These are phyloP conservation scores for Lactarius deliciosus DNA, from an alignment of 768 basidiomycete genomes.

Conservation along the genomic window DNA sequence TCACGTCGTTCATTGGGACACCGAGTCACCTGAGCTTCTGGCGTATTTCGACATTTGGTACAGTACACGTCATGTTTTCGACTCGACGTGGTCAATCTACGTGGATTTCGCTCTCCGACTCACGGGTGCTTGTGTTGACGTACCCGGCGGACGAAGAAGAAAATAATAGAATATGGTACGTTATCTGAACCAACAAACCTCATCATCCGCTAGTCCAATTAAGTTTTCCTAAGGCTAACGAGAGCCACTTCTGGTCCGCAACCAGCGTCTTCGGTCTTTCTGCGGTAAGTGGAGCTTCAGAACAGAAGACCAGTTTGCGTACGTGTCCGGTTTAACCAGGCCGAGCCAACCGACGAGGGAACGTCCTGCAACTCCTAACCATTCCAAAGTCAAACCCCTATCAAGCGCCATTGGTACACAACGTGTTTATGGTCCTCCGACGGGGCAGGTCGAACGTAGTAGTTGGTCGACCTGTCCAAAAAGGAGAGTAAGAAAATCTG, in stretches of 20 bases:
- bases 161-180: background rate
- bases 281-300: conserved; percentile 45
- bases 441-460: conserved; percentile 2
- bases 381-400: conserved; percentile 52
- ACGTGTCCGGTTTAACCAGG: conserved; percentile 51
- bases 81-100: conserved; percentile 7
- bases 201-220: background rate
- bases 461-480: background rate
- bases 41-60: conserved; percentile 12
- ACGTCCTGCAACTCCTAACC: conserved; percentile 45
- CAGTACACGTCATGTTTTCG: conserved; percentile 11
- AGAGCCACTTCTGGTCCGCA: conserved; percentile 53
- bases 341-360: conserved; percentile 51
- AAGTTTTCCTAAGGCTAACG: conserved; percentile 39
- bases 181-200: background rate
- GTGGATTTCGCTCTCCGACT: background rate
- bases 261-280: conserved; percentile 47
- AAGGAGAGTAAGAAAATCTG: conserved; percentile 11
- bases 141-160: background rate
- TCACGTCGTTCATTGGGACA: conserved; percentile 6
- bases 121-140: background rate
- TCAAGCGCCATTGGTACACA: conserved; percentile 45
- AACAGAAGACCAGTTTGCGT: conserved; percentile 52
- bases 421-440: conserved; percentile 42
- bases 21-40: conserved; percentile 13